These are phyloP conservation scores for Colletotrichum neosansevieriae DNA, from an alignment of 2,329 filamentous ascomycete genomes.

Conservation along the genomic window DNA sequence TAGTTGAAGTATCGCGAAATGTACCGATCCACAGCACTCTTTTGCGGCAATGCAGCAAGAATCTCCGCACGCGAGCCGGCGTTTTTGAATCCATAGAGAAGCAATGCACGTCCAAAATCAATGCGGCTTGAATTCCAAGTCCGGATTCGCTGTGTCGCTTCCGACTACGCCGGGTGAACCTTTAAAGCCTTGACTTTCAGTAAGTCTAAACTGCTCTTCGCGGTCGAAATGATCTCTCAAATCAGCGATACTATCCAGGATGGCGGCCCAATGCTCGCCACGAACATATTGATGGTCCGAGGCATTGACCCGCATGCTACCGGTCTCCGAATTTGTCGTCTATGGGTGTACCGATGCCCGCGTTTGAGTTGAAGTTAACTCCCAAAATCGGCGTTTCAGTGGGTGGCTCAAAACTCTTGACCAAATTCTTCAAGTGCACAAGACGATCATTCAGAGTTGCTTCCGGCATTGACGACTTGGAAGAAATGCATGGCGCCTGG, in stretches of 20 bases:
- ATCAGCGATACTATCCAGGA: slow-evolving; percentile 55
- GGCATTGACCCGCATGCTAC: slow-evolving; percentile 46
- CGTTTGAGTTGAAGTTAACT: too few species aligned
- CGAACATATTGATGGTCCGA: slow-evolving; percentile 50
- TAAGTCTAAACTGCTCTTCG: slow-evolving; percentile 37
- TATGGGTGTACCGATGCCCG: background rate
- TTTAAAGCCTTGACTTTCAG: background rate
- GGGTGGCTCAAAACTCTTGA: slow-evolving; percentile 41
- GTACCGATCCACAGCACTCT: slow-evolving; percentile 49
- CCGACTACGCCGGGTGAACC: background rate
- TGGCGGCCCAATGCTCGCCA: slow-evolving; percentile 54
- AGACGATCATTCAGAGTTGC: slow-evolving; percentile 41
- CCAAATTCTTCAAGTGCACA: slow-evolving; percentile 48
- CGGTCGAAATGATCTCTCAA: slow-evolving; percentile 51
- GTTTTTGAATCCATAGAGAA: slow-evolving; percentile 12
- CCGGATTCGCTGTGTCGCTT: background rate
- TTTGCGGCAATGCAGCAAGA: slow-evolving; percentile 49
- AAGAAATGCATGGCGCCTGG: background rate
- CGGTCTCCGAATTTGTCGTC: slow-evolving; percentile 45
- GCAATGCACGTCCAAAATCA: background rate
- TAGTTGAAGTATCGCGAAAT: slow-evolving; percentile 53
- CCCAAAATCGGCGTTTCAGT: background rate
- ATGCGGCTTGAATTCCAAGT: too few species aligned
- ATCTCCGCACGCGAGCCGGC: slow-evolving; percentile 46
- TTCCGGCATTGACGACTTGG: too few species aligned